Conservation (phyloP, 345 rosid species). For the Dipteronia dyeriana region DNA sequence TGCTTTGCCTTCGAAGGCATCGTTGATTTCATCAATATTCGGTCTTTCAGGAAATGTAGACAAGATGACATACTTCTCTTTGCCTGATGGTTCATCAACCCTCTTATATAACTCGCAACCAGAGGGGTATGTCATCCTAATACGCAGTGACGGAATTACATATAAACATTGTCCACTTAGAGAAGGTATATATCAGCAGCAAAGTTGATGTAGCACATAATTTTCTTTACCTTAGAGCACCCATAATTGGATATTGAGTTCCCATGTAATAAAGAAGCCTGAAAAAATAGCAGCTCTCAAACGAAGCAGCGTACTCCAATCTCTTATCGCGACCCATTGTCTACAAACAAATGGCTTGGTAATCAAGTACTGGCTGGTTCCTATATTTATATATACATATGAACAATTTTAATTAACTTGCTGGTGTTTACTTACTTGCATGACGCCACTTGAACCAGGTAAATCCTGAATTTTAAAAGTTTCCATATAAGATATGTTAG, state of each 20-base stretch:
- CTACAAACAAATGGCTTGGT: constrained; percentile 35
- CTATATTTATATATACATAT: not conserved
- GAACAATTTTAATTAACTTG: not conserved
- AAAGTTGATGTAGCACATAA: not conserved
- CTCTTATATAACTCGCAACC: constrained; percentile 77
- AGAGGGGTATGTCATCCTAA: constrained; percentile 74
- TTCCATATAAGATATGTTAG: constrained; percentile 7
- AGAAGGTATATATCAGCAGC: not conserved
- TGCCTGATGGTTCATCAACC: constrained; percentile 50
- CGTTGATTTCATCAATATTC: constrained; percentile 62
- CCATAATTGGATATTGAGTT: constrained; percentile 96
- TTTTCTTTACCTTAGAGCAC: constrained; percentile 72
- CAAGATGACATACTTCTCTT: constrained; percentile 64
- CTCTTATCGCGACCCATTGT: constrained; percentile 94
- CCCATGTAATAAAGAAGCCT: constrained; percentile 93
- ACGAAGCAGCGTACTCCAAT: constrained; percentile 84
- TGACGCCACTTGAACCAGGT: constrained; percentile 87
- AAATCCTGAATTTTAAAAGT: constrained; percentile 59
- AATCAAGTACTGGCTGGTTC: constrained; percentile 10
- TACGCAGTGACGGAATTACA: not conserved
- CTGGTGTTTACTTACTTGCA: constrained; percentile 72
- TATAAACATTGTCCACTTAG: not conserved
- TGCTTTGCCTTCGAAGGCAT: constrained; percentile 72
- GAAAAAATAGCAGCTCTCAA: constrained; percentile 77
- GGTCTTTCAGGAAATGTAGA: constrained; percentile 63